These are phyloP conservation scores for Ophiobolus disseminans DNA, from an alignment of 2,329 filamentous ascomycete species.

Conservation along the genomic window DNA sequence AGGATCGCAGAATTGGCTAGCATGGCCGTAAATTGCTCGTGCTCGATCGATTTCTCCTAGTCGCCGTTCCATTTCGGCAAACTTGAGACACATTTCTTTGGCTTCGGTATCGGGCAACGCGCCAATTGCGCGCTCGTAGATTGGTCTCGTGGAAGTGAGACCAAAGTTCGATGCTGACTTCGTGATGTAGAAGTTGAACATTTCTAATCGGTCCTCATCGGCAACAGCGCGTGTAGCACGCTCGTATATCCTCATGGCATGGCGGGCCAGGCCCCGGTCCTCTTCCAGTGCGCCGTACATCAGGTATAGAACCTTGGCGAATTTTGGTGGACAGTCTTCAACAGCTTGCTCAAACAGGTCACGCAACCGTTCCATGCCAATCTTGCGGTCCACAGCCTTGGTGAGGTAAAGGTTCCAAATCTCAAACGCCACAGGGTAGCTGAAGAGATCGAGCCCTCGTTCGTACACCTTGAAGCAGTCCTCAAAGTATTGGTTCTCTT, in stretches of 20 bases:
- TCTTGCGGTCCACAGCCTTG: conserved; percentile 95
- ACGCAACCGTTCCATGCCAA: conserved; percentile 89
- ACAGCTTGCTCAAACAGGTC: conserved; percentile 98
- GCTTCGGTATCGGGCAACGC: conserved; percentile 93
- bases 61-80: conserved; percentile 93
- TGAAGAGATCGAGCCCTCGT: conserved; percentile 95
- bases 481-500: conserved; percentile 94
- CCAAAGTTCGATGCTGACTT: conserved; percentile 99
- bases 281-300: conserved; percentile 99
- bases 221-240: conserved; percentile 92
- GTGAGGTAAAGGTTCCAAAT: conserved; percentile 98
- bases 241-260: conserved; percentile 99
- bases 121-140: conserved; percentile 94
- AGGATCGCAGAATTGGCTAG: conserved; percentile 96
- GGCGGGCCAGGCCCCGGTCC: conserved; percentile 88
- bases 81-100: conserved; percentile 98
- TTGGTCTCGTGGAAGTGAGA: conserved; percentile 88
- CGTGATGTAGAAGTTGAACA: conserved; percentile 99
- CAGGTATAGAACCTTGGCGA: conserved; percentile 92
- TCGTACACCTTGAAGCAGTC: conserved; percentile 98
- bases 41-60: conserved; percentile 94
- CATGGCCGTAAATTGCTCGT: conserved; percentile 93
- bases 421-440: conserved; percentile 96
- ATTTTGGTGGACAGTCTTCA: conserved; percentile 92
- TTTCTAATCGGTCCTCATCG: conserved; percentile 92